Base-by-base conservation (phyloP, 2,329 filamentous ascomycete species). In the Neopestalotiopsis clavispora region DNA sequence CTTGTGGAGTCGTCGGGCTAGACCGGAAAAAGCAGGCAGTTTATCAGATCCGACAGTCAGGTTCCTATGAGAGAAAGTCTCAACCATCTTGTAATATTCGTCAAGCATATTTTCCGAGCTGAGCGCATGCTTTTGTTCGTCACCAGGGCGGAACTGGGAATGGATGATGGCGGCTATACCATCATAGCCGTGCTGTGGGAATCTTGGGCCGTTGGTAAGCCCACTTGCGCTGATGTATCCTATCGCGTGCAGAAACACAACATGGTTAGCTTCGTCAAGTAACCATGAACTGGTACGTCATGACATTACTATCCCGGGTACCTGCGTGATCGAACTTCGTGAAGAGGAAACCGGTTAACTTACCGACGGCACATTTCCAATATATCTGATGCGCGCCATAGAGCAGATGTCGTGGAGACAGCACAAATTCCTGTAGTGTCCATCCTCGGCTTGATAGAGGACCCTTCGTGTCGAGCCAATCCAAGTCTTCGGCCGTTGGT, bases 311-410 rank as follows among this genome's bases (percentile, higher is more conserved):
- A 3, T 23, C 23, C 23, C 23, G 23, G 23, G 23, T 2, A 23
- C 23, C 23, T 23, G 23, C 23, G 23, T 28, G 23, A 28, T 28
- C 23, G 23, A 28, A 28, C 2, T 1, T 10, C 5, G 17, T 17
- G n/a, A 52, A 20, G 17, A 3, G 17, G 6, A 2, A 9, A 6
- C 3, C 45, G 7, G 45, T 4, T 3, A 1, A 52, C 45, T 52
- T 20, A 52, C 45, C 45, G 10, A 20, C 7, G n/a, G 45, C 45
- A 52, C 45, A 52, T 20, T 52, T 52, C 45, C 57, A 59, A 59
- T 59, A 59, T n/a, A 59, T 59, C 17, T 34, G 57, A 59, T 59
- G 28, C 30, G 23, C 23, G 13, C 57, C 57, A 34, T 59, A 59
- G 30, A 59, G 23, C 6, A 59, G 17, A 17, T 34, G 30, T 13